Conservation (phyloP, 805 yeast species). For the Lachancea quebecensis region DNA sequence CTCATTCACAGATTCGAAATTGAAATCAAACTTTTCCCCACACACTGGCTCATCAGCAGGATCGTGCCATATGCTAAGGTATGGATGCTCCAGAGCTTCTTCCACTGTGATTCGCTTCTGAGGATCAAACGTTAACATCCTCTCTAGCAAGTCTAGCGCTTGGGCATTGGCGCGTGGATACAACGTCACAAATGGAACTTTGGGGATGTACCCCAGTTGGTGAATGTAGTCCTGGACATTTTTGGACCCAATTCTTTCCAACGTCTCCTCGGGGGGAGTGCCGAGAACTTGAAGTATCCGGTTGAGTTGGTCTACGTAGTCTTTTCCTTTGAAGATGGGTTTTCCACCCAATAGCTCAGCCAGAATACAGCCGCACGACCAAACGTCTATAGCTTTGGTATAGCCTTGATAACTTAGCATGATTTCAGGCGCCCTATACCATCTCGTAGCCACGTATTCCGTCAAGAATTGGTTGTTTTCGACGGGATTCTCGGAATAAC, state of each 20-base stretch:
- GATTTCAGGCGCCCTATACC: conserved; percentile 98
- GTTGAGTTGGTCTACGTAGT: conserved; percentile 90
- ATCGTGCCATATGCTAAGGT: conserved; percentile 84
- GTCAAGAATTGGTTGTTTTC: conserved; percentile 91
- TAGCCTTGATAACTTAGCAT: conserved; percentile 91
- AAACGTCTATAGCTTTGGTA: conserved; percentile 92
- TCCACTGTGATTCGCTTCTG: conserved; percentile 76
- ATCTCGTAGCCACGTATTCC: conserved; percentile 95
- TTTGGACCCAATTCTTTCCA: conserved; percentile 67
- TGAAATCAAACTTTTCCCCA: conserved; percentile 72
- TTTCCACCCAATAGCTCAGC: conserved; percentile 89
- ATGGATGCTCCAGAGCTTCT: conserved; percentile 85
- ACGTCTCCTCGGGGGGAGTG: conserved; percentile 75
- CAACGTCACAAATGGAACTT: conserved; percentile 59
- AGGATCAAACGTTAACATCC: conserved; percentile 85
- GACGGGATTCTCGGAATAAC: conserved; percentile 74
- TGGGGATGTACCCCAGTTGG: conserved; percentile 75
- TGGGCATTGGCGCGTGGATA: conserved; percentile 84
- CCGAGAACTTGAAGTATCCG: conserved; percentile 83
- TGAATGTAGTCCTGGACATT: conserved; percentile 91
- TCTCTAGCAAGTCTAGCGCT: conserved; percentile 74
- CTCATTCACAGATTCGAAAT: conserved; percentile 80
- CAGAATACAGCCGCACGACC: conserved; percentile 97
- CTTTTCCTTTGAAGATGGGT: conserved; percentile 91
- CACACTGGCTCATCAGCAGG: conserved; percentile 88